phyloP scores from a whole-genome alignment of 768 basidiomycete species.

The Boletus rubropictus region DNA sequence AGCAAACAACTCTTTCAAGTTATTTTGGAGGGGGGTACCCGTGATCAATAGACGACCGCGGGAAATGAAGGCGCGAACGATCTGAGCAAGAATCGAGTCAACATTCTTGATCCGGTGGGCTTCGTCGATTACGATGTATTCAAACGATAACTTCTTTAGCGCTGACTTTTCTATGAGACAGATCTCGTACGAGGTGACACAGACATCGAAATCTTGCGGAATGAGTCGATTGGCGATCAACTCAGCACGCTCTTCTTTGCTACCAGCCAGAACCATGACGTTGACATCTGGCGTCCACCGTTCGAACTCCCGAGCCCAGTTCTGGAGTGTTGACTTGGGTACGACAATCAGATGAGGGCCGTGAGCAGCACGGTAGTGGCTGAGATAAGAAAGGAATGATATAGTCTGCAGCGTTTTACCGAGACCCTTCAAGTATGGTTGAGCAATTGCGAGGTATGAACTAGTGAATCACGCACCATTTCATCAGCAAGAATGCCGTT shows the following conservation, averaged over 20 bases:
- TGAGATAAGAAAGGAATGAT: constrained; percentile 92
- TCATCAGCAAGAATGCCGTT: constrained; percentile 98
- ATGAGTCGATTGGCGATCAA: constrained; percentile 76
- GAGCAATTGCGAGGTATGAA: not conserved
- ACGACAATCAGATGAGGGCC: constrained; percentile 96
- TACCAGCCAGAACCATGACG: constrained; percentile 74
- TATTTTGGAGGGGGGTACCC: constrained; percentile 95
- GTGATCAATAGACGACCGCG: constrained; percentile 91
- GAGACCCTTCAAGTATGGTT: constrained; percentile 59
- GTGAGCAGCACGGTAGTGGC: constrained; percentile 63
- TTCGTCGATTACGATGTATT: constrained; percentile 98
- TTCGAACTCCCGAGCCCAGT: constrained; percentile 92
- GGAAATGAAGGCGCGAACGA: constrained; percentile 85
- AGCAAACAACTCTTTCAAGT: constrained; percentile 90
- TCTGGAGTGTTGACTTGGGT: constrained; percentile 97
- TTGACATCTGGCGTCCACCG: constrained; percentile 89
- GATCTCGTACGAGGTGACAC: constrained; percentile 95
- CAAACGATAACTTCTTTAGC: constrained; percentile 91
- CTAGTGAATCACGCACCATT: constrained; percentile 50
- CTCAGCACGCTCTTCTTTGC: constrained; percentile 83
- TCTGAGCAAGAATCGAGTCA: constrained; percentile 90
- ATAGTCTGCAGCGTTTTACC: constrained; percentile 99
- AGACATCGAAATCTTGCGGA: constrained; percentile 85
- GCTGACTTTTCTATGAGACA: constrained; percentile 92
- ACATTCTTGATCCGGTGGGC: constrained; percentile 99